Evolutionary conservation across 768 basidiomycete species (phyloP), one percentile per base, ranked within the genome.

Genomic region (Xerocomus brunneocitrinus): DNA sequence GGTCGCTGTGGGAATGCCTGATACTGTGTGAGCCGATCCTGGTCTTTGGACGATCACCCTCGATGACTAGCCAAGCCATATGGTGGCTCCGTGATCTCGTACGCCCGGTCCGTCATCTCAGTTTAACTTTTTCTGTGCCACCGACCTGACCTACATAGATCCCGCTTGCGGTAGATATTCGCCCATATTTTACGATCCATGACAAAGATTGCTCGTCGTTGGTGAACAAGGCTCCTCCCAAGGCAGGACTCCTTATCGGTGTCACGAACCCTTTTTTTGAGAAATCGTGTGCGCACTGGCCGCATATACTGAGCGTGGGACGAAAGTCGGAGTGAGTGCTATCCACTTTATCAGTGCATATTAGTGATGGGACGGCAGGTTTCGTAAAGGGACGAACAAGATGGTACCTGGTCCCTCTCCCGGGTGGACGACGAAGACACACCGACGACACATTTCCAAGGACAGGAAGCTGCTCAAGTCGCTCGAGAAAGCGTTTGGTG

Each of bases 101-200:
- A 6, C 80, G 91, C 34, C 95, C 95, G 5, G 88, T 93, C 63
- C 49, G 78, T 70, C 30, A 14, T 22, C 45, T 28, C 8, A n/a
- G 14, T 16, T 3, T 24, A 2, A 28, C 7, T 32, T 12, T 22
- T 43, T 24, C 6, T 48, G 25, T 6, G 30, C 13, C 40, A 28
- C 43, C 12, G n/a, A 34, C 34, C 22, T 28, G 54, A 35, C 49
- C 6, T 36, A 8, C 35, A 40, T 54, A 93, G 91, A 84, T 95
- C 30, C 91, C 93, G 4, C 75, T 91, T 8, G 81, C 86, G 0
- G 83, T 82, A 1, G 95, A 99, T 63, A 82, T 91, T 61, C 80
- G 95, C 8, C 95, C 95, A 0, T 99, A 95, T 68, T 89, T 98
- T 59, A 97, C 95, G 14, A 93, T 99, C 61, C 95, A 98, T 66